These are phyloP conservation scores for Dryas octopetala DNA, from an alignment of 306 rosid species.

Conservation along the genomic window DNA sequence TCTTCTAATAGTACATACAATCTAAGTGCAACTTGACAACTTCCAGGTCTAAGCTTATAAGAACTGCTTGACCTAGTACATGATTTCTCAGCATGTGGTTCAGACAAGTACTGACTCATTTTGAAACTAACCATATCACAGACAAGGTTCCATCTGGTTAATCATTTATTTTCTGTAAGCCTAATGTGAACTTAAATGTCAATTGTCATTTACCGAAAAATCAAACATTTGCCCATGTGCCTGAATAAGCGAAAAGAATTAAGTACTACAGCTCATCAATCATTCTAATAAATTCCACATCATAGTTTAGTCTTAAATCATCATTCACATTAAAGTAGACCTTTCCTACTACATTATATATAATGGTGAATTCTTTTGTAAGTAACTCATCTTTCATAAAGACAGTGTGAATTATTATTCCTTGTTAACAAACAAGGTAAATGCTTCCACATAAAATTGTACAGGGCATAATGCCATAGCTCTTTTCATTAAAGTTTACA, in stretches of 20 bases:
- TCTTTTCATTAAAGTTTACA: background rate
- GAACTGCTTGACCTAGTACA: background rate
- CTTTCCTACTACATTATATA: background rate
- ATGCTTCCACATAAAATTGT: background rate
- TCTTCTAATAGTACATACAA: conserved; percentile 1
- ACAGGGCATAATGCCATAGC: background rate
- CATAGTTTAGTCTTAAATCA: background rate
- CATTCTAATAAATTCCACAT: background rate
- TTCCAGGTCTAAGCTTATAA: background rate
- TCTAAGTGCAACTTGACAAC: conserved; percentile 1
- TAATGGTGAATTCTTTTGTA: background rate
- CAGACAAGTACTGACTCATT: background rate
- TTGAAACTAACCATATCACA: background rate
- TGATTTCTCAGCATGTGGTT: background rate
- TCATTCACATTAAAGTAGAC: conserved; percentile 7
- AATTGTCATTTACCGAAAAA: background rate
- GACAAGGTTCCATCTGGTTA: background rate
- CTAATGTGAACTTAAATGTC: background rate
- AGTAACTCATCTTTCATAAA: background rate
- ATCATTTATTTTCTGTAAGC: background rate
- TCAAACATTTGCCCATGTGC: background rate
- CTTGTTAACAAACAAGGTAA: background rate
- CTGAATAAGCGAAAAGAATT: background rate
- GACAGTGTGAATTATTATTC: background rate
- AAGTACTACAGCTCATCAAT: background rate